Conservation (phyloP, 192 early-diverging fungal genomes). For the Coemansia sp. region DNA sequence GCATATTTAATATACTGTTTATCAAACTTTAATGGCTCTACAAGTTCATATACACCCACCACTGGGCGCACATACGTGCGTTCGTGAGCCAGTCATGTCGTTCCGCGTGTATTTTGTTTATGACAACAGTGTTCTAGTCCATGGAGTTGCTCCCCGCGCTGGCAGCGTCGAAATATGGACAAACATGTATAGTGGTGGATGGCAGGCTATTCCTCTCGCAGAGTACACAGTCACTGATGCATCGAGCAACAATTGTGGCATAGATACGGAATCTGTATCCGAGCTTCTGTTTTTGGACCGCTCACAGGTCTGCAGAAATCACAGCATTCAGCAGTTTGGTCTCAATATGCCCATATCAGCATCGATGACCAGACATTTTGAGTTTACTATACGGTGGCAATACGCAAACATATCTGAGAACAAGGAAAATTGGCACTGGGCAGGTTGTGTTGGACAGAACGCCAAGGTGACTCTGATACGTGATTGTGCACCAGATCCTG, state of each 20-base stretch:
- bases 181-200: conserved; percentile 21
- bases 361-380: conserved; percentile 13
- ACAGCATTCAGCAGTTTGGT: conserved; percentile 17
- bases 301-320: conserved; percentile 6
- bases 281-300: conserved; percentile 27
- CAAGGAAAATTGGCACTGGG: conserved; percentile 27
- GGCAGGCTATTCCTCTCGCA: conserved; percentile 18
- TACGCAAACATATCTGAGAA: neutral
- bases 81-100: conserved; percentile 15
- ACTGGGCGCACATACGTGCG: conserved; percentile 29
- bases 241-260: neutral
- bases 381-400: conserved; percentile 46
- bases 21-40: neutral
- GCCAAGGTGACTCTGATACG: conserved; percentile 21
- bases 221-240: neutral
- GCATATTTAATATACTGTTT: too few relatives aligned
- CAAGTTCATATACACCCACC: conserved; percentile 30
- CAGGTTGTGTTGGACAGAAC: conserved; percentile 21
- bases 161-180: conserved; percentile 33
- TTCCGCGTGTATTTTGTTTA: conserved; percentile 38
- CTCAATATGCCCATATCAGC: conserved; percentile 12
- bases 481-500: neutral
- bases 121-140: neutral
- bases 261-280: neutral
- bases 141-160: neutral